Evolutionary conservation across 1,284 basidiomycete species (phyloP).

Genomic region (Xanthoconium separans): DNA sequence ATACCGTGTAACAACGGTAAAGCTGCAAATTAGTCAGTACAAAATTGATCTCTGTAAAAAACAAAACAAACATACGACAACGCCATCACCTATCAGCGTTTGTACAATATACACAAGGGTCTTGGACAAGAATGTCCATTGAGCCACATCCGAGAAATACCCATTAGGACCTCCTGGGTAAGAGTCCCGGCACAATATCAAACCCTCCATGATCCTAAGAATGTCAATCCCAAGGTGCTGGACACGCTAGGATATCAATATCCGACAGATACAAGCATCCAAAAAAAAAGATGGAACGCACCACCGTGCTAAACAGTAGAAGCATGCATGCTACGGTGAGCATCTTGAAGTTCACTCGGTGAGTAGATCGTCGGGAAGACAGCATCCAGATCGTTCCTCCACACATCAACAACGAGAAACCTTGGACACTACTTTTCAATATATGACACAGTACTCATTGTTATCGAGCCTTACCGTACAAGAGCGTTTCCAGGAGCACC

Average conservation of each 20-base stretch:
- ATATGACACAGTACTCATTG: not conserved
- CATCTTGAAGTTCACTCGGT: not conserved
- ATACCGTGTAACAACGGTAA: slow-evolving; percentile 1
- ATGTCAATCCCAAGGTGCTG: slow-evolving; percentile 14
- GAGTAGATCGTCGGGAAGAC: not conserved
- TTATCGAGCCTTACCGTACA: not conserved
- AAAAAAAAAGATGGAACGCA: not conserved
- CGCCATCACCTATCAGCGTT: slow-evolving; percentile 13
- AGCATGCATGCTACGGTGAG: not conserved
- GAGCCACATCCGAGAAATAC: slow-evolving; percentile 25
- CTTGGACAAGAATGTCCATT: slow-evolving; percentile 28
- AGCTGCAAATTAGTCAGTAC: not conserved
- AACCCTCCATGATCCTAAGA: slow-evolving; percentile 3
- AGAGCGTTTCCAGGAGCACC: not conserved
- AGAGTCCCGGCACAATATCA: slow-evolving; percentile 5
- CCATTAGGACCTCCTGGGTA: slow-evolving; percentile 5
- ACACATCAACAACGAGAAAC: slow-evolving; percentile 5
- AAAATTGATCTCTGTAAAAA: not conserved
- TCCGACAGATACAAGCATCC: not conserved
- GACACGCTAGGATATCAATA: not conserved
- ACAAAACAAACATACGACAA: slow-evolving; percentile 23
- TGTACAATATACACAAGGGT: slow-evolving; percentile 23
- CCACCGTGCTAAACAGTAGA: not conserved
- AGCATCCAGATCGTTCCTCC: slow-evolving; percentile 2
- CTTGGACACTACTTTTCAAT: not conserved